phyloP scores from a whole-genome alignment of 2,329 filamentous ascomycete species.

The Xylariaceae sp. region DNA sequence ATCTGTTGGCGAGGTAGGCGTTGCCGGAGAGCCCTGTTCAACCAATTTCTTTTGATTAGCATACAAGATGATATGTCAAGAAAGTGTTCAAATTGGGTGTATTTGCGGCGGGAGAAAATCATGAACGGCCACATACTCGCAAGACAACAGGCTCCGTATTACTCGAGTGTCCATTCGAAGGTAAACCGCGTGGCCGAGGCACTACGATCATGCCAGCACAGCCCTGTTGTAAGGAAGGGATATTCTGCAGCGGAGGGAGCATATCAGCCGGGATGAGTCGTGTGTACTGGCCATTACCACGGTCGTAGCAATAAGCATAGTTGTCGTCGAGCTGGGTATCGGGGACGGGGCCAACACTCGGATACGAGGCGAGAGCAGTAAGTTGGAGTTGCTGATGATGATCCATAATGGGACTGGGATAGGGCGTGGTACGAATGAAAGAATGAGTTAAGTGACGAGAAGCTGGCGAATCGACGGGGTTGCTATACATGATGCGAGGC shows the following conservation, averaged over 20 bases:
- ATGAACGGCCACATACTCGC: constrained; percentile 36
- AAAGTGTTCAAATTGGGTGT: not conserved
- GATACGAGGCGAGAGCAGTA: constrained; percentile 14
- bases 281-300: constrained; percentile 51
- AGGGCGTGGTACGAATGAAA: constrained; percentile 11
- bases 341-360: constrained; percentile 14
- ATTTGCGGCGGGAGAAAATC: not conserved
- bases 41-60: constrained; percentile 8
- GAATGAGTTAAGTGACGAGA: constrained; percentile 9
- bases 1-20: constrained; percentile 27
- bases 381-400: constrained; percentile 17
- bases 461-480: constrained; percentile 20
- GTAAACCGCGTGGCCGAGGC: constrained; percentile 38
- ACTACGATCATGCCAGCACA: constrained; percentile 46
- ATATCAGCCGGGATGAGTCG: constrained; percentile 53
- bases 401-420: constrained; percentile 18
- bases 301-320: constrained; percentile 50
- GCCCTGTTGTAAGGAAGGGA: constrained; percentile 41
- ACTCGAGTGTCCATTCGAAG: constrained; percentile 37
- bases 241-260: constrained; percentile 43
- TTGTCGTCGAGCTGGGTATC: constrained; percentile 29
- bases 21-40: constrained; percentile 24
- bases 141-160: constrained; percentile 37
- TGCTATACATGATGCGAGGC: constrained; percentile 19
- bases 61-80: not conserved